Conservation (phyloP, 768 basidiomycete genomes). For the Collybiopsis confluens region DNA sequence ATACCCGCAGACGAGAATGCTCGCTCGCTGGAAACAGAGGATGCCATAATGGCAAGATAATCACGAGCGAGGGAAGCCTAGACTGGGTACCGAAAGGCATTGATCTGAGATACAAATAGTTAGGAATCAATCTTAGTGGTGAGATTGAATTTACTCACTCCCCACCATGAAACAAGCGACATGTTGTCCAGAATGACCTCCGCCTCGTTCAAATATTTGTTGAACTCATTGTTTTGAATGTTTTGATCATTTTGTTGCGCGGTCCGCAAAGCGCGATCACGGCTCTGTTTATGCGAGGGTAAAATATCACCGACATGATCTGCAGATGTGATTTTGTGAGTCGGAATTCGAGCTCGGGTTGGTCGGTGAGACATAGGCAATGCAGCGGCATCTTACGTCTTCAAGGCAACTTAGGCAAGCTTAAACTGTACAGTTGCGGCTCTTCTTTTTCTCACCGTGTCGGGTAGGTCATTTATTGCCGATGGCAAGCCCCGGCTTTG, state of each 20-base stretch:
- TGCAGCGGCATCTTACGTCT: too few species aligned
- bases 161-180: constrained; percentile 18
- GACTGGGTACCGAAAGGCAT: constrained; percentile 15
- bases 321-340: too few species aligned
- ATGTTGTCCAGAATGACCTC: background rate
- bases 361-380: too few species aligned
- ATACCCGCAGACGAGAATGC: constrained; percentile 22
- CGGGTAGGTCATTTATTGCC: too few species aligned
- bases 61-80: constrained; percentile 25
- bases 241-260: background rate
- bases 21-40: constrained; percentile 25
- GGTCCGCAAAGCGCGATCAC: too few species aligned
- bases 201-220: background rate
- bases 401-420: too few species aligned
- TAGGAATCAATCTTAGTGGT: background rate
- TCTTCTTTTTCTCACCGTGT: too few species aligned
- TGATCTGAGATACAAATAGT: constrained; percentile 11
- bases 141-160: constrained; percentile 13
- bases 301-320: too few species aligned
- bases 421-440: too few species aligned
- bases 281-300: too few species aligned
- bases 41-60: constrained; percentile 23
- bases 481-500: too few species aligned
- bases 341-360: too few species aligned
- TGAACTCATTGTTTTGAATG: background rate